A percentile compares a stretch with the other conserved stretches of the same genome.
Conservation (phyloP, 345 rosid species). For the Psidium friedrichsthalianum region DNA sequence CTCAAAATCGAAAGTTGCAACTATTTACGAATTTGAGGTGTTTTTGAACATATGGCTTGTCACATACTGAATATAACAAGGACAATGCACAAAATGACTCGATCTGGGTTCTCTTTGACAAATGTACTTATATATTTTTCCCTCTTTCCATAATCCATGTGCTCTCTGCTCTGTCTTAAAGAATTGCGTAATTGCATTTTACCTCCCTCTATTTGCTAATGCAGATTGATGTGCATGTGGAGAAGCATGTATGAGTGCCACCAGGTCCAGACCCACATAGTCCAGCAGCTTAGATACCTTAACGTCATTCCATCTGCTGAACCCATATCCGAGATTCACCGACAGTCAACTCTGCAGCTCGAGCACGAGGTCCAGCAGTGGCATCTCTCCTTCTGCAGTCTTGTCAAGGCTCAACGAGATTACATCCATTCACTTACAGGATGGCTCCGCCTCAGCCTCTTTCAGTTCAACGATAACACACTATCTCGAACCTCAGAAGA, state of each 20-base stretch:
- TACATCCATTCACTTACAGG: conserved; percentile 81
- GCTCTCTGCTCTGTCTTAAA: not conserved
- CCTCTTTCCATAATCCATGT: not conserved
- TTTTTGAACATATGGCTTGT: not conserved
- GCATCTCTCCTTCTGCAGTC: conserved; percentile 78
- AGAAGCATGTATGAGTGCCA: conserved; percentile 98
- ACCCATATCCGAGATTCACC: conserved; percentile 84
- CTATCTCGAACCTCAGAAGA: conserved; percentile 34
- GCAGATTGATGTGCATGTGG: conserved; percentile 94
- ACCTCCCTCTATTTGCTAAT: not conserved
- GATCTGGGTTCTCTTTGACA: not conserved
- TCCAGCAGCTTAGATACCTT: conserved; percentile 87
- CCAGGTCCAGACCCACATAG: conserved; percentile 94
- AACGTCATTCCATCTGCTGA: conserved; percentile 79
- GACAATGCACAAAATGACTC: not conserved
- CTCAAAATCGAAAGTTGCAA: not conserved
- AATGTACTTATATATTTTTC: not conserved
- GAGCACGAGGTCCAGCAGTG: conserved; percentile 92
- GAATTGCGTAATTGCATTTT: not conserved
- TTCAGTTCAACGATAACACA: conserved; percentile 70
- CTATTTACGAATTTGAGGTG: not conserved
- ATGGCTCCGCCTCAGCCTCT: conserved; percentile 90
- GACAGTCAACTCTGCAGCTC: conserved; percentile 82
- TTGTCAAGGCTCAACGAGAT: conserved; percentile 73
- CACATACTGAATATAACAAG: not conserved